These are phyloP conservation scores for Brassica incana DNA, from an alignment of 345 rosid species.

Conservation along the genomic window DNA sequence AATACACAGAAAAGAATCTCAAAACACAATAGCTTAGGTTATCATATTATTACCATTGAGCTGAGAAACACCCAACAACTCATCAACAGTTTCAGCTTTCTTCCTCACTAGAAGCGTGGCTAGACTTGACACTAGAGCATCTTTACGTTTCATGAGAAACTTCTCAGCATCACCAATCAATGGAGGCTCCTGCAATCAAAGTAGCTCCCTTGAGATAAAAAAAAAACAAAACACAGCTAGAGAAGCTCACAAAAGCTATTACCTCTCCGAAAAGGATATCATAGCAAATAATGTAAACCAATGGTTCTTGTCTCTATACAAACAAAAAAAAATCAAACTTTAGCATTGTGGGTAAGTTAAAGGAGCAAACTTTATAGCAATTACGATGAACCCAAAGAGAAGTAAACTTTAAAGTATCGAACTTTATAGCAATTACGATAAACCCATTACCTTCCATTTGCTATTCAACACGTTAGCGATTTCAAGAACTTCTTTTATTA, in stretches of 20 bases:
- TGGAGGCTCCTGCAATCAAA: constrained; percentile 49
- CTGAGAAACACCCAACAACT: constrained; percentile 53
- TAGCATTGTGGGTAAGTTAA: neutral
- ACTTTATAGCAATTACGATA: neutral
- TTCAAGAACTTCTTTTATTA: constrained; percentile 74
- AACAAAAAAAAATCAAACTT: neutral
- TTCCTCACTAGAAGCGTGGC: constrained; percentile 67
- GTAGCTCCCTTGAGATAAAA: constrained; percentile 1
- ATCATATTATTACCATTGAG: constrained; percentile 46
- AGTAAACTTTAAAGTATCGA: too few species aligned
- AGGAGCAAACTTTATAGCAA: neutral
- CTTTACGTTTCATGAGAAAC: constrained; percentile 56
- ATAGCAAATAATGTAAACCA: constrained; percentile 65
- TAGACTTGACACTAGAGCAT: constrained; percentile 53
- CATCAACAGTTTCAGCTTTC: constrained; percentile 55
- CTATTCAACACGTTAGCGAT: constrained; percentile 53
- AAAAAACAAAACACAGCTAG: neutral
- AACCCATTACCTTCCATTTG: constrained; percentile 70
- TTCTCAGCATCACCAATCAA: constrained; percentile 79
- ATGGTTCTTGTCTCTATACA: constrained; percentile 77
- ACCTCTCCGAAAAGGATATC: constrained; percentile 88
- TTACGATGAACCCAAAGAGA: neutral
- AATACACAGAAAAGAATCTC: neutral
- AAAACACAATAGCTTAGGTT: neutral
- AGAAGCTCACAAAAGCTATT: constrained; percentile 8